A percentile compares a stretch with the other conserved stretches of the same genome.
These are phyloP conservation scores for Fusarium azukiicola DNA, from an alignment of 2,329 filamentous ascomycete genomes.

Conservation along the genomic window DNA sequence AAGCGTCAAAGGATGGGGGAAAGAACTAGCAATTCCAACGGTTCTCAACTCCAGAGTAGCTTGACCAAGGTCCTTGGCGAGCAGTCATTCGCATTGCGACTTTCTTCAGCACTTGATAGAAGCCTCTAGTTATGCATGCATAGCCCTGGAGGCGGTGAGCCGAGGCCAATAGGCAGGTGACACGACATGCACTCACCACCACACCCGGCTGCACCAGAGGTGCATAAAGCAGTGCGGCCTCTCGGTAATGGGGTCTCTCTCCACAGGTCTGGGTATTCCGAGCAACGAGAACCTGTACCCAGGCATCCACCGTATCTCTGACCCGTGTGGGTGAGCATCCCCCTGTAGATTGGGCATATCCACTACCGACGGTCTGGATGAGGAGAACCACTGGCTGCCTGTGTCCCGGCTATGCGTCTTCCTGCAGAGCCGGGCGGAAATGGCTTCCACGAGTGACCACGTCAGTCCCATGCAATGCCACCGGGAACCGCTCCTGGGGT, in stretches of 20 bases:
- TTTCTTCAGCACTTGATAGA: not conserved
- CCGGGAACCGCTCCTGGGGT: not conserved
- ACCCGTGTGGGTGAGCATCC: not conserved
- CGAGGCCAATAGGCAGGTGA: slow-evolving; percentile 16
- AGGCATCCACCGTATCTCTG: not conserved
- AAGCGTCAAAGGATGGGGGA: not conserved
- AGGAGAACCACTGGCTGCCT: not conserved
- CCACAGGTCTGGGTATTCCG: not conserved
- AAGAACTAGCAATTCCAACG: not conserved
- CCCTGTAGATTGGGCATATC: no score
- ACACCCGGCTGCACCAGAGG: not conserved
- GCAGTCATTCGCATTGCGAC: not conserved
- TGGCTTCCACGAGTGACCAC: not conserved
- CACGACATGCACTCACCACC: slow-evolving; percentile 18
- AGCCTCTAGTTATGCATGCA: not conserved
- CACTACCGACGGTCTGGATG: not conserved
- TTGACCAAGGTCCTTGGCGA: not conserved
- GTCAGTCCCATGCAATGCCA: not conserved
- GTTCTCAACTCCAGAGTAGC: not conserved
- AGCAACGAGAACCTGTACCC: not conserved
- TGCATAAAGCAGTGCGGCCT: slow-evolving; percentile 19
- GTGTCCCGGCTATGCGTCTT: slow-evolving; percentile 1
- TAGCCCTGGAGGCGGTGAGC: slow-evolving; percentile 6
- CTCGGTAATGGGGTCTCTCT: not conserved
- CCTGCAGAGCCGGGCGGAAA: not conserved